Evolutionary conservation across 148 eudicot genomes (phyloP).

Genomic region (Chenopodium quinoa): DNA sequence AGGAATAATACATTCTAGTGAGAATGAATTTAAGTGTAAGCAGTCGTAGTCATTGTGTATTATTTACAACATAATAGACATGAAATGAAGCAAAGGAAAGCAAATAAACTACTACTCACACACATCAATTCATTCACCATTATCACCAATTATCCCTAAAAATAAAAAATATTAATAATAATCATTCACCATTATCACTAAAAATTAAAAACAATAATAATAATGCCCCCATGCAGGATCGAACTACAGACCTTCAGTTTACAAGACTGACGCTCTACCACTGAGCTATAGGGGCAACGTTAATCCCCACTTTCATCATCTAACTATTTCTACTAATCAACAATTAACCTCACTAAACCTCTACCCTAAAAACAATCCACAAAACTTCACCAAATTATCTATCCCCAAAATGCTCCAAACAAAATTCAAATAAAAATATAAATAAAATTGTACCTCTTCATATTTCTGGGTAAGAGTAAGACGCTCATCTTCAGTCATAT

Average conservation of each 20-base stretch:
- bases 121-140: too few species aligned
- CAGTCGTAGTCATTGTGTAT: too few species aligned
- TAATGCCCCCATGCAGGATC: constrained; percentile 23
- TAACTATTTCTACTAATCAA: background rate
- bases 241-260: constrained; percentile 58
- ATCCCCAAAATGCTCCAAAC: background rate
- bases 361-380: background rate
- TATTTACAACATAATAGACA: too few species aligned
- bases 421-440: background rate
- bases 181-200: background rate
- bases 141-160: too few species aligned
- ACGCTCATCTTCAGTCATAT: constrained; percentile 91
- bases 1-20: too few species aligned
- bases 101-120: too few species aligned
- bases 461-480: constrained; percentile 74
- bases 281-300: constrained; percentile 50
- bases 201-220: background rate
- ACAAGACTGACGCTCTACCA: constrained; percentile 65
- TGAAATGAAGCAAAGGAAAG: too few species aligned
- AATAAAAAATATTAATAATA: background rate
- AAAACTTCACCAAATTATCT: background rate
- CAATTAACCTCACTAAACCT: background rate
- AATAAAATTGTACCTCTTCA: constrained; percentile 56
- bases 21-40: too few species aligned
- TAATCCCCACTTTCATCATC: background rate